Conservation (phyloP, 768 basidiomycete genomes). For the Suillus decipiens region DNA sequence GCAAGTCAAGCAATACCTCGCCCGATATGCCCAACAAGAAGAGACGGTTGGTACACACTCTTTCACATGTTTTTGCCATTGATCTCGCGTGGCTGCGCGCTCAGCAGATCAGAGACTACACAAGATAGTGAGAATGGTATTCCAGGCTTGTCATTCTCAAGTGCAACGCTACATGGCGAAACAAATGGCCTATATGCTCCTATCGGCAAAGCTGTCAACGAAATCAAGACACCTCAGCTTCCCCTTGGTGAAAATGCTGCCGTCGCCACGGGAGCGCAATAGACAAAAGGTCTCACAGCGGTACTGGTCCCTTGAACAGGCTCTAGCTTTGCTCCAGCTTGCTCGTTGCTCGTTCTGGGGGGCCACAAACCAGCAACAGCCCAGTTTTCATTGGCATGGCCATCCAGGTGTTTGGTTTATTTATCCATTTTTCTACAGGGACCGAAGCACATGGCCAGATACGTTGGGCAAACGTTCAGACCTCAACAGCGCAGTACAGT, state of each 20-base stretch:
- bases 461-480: conserved; percentile 18
- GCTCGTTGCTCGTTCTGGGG: conserved; percentile 10
- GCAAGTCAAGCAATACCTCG: conserved; percentile 62
- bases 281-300: conserved; percentile 19
- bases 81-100: conserved; percentile 32
- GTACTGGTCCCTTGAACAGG: conserved; percentile 13
- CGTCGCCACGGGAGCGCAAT: conserved; percentile 47
- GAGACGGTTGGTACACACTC: conserved; percentile 63
- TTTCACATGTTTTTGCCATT: conserved; percentile 21
- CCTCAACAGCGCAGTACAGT: conserved; percentile 15
- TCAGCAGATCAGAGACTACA: conserved; percentile 44
- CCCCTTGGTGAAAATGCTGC: conserved; percentile 63
- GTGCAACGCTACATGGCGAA: conserved; percentile 36
- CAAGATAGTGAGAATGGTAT: conserved; percentile 44
- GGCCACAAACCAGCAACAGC: conserved; percentile 12
- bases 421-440: conserved; percentile 35
- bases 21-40: conserved; percentile 81
- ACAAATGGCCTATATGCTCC: conserved; percentile 40
- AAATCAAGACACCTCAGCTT: conserved; percentile 60
- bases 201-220: conserved; percentile 41
- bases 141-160: conserved; percentile 33
- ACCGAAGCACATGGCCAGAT: conserved; percentile 24
- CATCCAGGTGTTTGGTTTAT: conserved; percentile 29
- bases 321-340: conserved; percentile 5
- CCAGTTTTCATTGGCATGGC: conserved; percentile 19